Evolutionary conservation across 805 yeast species (phyloP).

Genomic region (Starmerella bombicola): DNA sequence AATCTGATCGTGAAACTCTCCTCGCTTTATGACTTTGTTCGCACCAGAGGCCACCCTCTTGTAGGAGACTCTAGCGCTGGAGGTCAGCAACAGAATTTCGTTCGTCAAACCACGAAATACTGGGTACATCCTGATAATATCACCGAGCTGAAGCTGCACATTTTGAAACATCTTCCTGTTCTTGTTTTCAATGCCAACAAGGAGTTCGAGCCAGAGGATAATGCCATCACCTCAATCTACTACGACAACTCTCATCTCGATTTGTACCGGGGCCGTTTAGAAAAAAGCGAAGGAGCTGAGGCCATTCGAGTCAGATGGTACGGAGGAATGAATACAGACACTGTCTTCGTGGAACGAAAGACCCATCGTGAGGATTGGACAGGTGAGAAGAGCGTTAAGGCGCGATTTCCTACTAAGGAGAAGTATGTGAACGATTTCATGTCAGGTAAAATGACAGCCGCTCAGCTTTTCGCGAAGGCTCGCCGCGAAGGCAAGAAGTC

Average conservation of each 20-base stretch:
- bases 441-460: slow-evolving; percentile 72
- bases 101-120: slow-evolving; percentile 94
- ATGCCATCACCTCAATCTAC: slow-evolving; percentile 93
- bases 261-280: slow-evolving; percentile 81
- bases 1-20: slow-evolving; percentile 78
- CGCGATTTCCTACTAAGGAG: slow-evolving; percentile 86
- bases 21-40: slow-evolving; percentile 75
- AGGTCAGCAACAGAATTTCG: slow-evolving; percentile 94
- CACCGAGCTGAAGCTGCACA: slow-evolving; percentile 84
- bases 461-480: slow-evolving; percentile 82
- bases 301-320: slow-evolving; percentile 98
- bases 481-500: slow-evolving; percentile 87
- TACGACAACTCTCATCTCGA: slow-evolving; percentile 85
- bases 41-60: slow-evolving; percentile 92
- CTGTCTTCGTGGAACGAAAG: slow-evolving; percentile 89
- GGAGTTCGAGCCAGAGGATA: slow-evolving; percentile 88
- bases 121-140: slow-evolving; percentile 99
- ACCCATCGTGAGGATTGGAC: slow-evolving; percentile 99
- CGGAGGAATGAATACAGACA: slow-evolving; percentile 91
- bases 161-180: slow-evolving; percentile 91
- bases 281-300: slow-evolving; percentile 97
- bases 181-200: slow-evolving; percentile 91
- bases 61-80: slow-evolving; percentile 96
- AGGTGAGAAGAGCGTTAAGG: slow-evolving; percentile 98
- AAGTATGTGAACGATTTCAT: slow-evolving; percentile 76